These are phyloP conservation scores for Bonia amplexicaulis DNA, from an alignment of 176 grass and related monocot genomes.

Conservation along the genomic window DNA sequence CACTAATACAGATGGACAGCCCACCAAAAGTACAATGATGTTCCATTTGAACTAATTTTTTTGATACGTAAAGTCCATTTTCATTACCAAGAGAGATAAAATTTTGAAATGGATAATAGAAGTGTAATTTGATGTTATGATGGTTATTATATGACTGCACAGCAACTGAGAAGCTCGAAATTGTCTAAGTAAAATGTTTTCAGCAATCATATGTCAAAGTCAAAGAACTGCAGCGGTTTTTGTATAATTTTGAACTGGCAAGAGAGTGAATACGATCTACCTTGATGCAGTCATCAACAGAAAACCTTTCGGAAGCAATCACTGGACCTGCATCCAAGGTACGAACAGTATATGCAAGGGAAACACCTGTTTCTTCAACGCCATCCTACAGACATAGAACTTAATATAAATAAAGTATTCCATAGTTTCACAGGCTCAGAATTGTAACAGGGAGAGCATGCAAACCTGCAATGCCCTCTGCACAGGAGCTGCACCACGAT, in stretches of 20 bases:
- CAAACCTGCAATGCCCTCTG: conserved; percentile 93
- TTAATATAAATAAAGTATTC: conserved; percentile 5
- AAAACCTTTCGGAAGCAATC: conserved; percentile 66
- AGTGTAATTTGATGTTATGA: background rate
- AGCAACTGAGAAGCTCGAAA: background rate
- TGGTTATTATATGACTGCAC: background rate
- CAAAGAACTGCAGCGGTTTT: background rate
- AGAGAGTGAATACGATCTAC: conserved; percentile 33
- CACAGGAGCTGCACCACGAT: conserved; percentile 96
- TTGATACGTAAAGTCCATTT: background rate
- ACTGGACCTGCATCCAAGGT: conserved; percentile 83
- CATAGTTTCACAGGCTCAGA: background rate
- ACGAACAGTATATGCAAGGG: conserved; percentile 88
- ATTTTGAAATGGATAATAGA: background rate
- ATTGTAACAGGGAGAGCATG: conserved; percentile 1
- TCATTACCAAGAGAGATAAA: background rate
- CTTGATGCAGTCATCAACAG: conserved; percentile 75
- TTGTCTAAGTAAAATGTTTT: background rate
- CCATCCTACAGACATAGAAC: conserved; percentile 69
- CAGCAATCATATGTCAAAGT: background rate
- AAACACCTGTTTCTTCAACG: conserved; percentile 92
- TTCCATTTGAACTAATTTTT: background rate
- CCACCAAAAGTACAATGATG: background rate
- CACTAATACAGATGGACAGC: background rate
- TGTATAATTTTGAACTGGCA: conserved; percentile 14